These are phyloP conservation scores for Bruguiera sexangula DNA, from an alignment of 345 rosid species.

Conservation along the genomic window DNA sequence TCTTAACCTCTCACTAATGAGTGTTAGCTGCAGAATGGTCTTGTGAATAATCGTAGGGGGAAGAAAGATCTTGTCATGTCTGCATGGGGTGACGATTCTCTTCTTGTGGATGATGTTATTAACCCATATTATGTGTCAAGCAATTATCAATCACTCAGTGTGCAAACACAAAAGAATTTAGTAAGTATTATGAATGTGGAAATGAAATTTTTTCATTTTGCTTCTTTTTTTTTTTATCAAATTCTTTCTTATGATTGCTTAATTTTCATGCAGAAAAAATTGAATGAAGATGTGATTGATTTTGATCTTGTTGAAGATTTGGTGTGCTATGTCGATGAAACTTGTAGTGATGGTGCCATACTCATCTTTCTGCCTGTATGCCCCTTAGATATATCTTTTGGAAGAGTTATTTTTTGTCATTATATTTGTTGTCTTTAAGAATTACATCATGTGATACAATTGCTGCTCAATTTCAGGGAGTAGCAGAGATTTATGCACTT, in stretches of 20 bases:
- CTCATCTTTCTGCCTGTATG: constrained; percentile 88
- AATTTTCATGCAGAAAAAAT: constrained; percentile 54
- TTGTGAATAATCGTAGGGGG: constrained; percentile 71
- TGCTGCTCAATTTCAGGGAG: constrained; percentile 50
- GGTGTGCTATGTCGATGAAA: constrained; percentile 77
- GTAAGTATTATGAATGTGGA: constrained; percentile 33
- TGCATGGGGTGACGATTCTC: constrained; percentile 84
- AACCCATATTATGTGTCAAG: constrained; percentile 64
- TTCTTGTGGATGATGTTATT: constrained; percentile 63
- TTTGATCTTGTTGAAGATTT: constrained; percentile 91
- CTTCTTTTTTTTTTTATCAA: constrained; percentile 12
- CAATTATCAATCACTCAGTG: constrained; percentile 56
- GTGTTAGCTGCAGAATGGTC: constrained; percentile 49
- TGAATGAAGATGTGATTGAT: constrained; percentile 81
- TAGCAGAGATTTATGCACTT: constrained; percentile 65
- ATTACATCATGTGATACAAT: constrained; percentile 11
- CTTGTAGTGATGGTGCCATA: constrained; percentile 71
- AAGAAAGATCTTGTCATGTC: constrained; percentile 92
- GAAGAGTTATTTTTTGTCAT: neutral
- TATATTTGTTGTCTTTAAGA: neutral
- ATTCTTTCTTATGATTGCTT: constrained; percentile 6
- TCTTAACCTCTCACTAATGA: neutral
- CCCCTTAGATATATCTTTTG: constrained; percentile 7
- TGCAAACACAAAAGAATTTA: constrained; percentile 70
- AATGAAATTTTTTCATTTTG: constrained; percentile 5